Evolutionary conservation across 371 early-diverging fungal genomes (phyloP), one percentile per base, ranked within the genome.

Genomic region (Dichotomocladium elegans): DNA sequence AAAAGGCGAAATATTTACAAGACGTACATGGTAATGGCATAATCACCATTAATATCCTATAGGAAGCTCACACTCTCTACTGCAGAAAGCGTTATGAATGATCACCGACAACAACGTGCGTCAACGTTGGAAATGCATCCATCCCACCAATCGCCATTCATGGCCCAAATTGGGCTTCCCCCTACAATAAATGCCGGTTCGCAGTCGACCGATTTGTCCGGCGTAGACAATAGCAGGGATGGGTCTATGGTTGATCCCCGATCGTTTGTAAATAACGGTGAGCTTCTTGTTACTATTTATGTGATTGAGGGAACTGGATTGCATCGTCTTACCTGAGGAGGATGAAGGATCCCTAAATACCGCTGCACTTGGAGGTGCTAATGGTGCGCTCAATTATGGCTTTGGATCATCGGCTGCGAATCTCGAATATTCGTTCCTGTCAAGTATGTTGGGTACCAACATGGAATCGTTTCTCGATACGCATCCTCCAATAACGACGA

Each of bases 341-440:
- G n/a, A n/a, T n/a, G n/a, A n/a, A n/a, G n/a, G n/a, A n/a, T n/a
- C n/a, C n/a, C n/a, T n/a, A n/a, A n/a, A n/a, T n/a, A n/a, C n/a
- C n/a, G n/a, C n/a, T n/a, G n/a, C n/a, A n/a, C n/a, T n/a, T n/a
- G n/a, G n/a, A n/a, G n/a, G n/a, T n/a, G n/a, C n/a, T n/a, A n/a
- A n/a, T n/a, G n/a, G n/a, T n/a, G n/a, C n/a, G n/a, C 33, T 33
- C 27, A 68, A 78, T 44, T 72, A 74, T 61, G 83, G 79, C 40
- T 94, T 94, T 74, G 91, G 89, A 44, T 93, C 93, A 2, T 92
- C 89, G 41, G 78, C 89, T 14, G 74, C 89, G 56, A 92, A 90
- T 63, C 81, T 91, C n/a, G 94, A 95, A 64, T 91, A 92, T 58
- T 82, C 89, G 4, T 85, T 93, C 30, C 69, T 93, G 15, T 89